Evolutionary conservation across 176 grass and related monocot genomes (phyloP), one percentile per base, ranked within the genome.

Genomic region (Musa itinerans): DNA sequence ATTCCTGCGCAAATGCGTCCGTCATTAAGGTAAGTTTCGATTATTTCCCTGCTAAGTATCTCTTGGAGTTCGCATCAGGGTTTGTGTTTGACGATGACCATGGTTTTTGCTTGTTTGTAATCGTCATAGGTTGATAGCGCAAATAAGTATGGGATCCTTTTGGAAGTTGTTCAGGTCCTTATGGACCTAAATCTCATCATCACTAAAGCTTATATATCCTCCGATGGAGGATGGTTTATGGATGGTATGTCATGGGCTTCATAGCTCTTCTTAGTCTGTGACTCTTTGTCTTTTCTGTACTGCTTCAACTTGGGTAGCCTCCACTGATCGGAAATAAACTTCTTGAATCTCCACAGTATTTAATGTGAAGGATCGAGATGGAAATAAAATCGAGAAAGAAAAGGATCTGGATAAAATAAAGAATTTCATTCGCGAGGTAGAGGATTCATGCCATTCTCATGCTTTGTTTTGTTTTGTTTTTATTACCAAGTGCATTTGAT

Each of bases 211-310:
- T 96, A 92, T 72, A 90, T 96, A 86, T 92, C 93, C 57, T 96
- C 89, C 0, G 93, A 96, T 71, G 93, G 93, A 20, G 83, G 81
- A 65, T 96, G 93, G 93, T 96, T 92, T 78, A 96, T 96, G 89
- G 93, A 96, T 83, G 89, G 89, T 96, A 83, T 13, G 78, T 15
- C 50, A 26, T 16, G 10, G 29, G 20, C 69, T 74, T 11, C 20
- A 11, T 23, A 8, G 59, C 1, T 25, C 49, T 27, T 59, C 61
- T 62, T 74, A 29, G 2, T 76, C 23, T 1, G 1, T 65, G 34
- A 73, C 49, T 84, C 29, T 53, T 80, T 78, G 43, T 52, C 58
- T 23, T 77, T 19, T 11, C 50, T 48, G 34, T 50, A 2, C 9
- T 67, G 10, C 17, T 6, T 48, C 16, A 50, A 19, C 15, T 20